phyloP scores from a whole-genome alignment of 805 yeast species.

The Ogataea nonfermentans region DNA sequence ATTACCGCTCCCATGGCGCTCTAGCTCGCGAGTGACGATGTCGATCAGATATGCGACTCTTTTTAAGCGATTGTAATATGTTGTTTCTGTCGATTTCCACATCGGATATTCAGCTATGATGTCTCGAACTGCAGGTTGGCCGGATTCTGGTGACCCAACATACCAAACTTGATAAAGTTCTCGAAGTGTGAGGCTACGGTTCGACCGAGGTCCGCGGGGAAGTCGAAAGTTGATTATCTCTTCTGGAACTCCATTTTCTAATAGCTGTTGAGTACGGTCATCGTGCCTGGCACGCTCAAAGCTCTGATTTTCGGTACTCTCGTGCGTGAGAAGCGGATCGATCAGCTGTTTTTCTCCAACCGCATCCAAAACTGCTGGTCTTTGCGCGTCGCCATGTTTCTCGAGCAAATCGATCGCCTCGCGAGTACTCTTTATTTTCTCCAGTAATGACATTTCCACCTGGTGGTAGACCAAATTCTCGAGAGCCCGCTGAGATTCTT shows the following conservation, averaged over 20 bases:
- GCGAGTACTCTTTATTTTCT: not conserved
- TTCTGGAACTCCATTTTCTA: slow-evolving; percentile 10
- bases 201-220: slow-evolving; percentile 18
- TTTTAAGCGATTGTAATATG: slow-evolving; percentile 16
- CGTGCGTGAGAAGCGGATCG: not conserved
- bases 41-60: slow-evolving; percentile 18
- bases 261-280: not conserved
- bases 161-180: slow-evolving; percentile 17
- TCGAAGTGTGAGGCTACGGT: slow-evolving; percentile 12
- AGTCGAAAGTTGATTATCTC: slow-evolving; percentile 12
- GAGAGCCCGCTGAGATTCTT: not conserved
- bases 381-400: not conserved
- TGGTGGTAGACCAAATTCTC: not conserved
- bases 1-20: not conserved
- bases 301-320: not conserved
- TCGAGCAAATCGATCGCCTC: not conserved
- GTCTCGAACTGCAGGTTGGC: slow-evolving; percentile 12
- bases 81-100: slow-evolving; percentile 18
- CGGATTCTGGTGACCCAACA: slow-evolving; percentile 9
- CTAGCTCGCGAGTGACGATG: slow-evolving; percentile 7
- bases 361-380: not conserved
- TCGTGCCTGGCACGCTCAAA: not conserved
- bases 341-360: not conserved
- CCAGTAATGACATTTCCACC: not conserved
- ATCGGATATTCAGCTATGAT: slow-evolving; percentile 11